A percentile compares a stretch with the other conserved stretches of the same genome.
Conservation (phyloP, 108 stramenopile species). For the Cyclotella kingstonii region DNA sequence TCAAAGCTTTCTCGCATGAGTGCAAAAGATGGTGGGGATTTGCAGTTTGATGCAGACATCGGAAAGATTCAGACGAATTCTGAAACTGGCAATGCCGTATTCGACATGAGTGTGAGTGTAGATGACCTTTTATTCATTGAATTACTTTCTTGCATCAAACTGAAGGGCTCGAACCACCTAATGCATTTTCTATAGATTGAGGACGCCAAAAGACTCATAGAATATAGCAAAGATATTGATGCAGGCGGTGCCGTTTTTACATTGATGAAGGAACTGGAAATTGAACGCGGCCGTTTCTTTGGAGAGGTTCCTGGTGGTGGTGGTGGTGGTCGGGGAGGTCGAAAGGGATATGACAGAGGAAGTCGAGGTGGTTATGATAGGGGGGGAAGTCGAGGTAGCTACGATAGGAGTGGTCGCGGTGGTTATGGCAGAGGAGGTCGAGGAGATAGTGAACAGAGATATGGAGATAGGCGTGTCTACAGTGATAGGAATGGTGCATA, state of each 20-base stretch:
- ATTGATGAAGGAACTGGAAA: constrained; percentile 70
- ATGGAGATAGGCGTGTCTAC: constrained; percentile 9
- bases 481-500: no score
- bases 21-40: constrained; percentile 50
- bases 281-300: constrained; percentile 73
- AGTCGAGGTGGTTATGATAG: constrained; percentile 22
- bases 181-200: constrained; percentile 44
- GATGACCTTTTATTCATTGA: not conserved
- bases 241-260: constrained; percentile 72
- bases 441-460: constrained; percentile 1
- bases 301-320: constrained; percentile 42
- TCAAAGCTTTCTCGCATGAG: constrained; percentile 81
- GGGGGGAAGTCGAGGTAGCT: constrained; percentile 10
- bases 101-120: constrained; percentile 77
- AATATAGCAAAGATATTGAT: constrained; percentile 74
- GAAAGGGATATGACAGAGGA: constrained; percentile 45
- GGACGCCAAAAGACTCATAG: constrained; percentile 78
- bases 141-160: not conserved
- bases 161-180: not conserved
- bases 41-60: constrained; percentile 74
- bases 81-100: constrained; percentile 70
- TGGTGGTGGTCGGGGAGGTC: constrained; percentile 54
- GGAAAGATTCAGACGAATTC: constrained; percentile 78
- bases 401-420: constrained; percentile 1
- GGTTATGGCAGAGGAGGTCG: constrained; percentile 19